Conservation (phyloP, 371 early-diverging fungal species). For the Mucor lusitanicus region DNA sequence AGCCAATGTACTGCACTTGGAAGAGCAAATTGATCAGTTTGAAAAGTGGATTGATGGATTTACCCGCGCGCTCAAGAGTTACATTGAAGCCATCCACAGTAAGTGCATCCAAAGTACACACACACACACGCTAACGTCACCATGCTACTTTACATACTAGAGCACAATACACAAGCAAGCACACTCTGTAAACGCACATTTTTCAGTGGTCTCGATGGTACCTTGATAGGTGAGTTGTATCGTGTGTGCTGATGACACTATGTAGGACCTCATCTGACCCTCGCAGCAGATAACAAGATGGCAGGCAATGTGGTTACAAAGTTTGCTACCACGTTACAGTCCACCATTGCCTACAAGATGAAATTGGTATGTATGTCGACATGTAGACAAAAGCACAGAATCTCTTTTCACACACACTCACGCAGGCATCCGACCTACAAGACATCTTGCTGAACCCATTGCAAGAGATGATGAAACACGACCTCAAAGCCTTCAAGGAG, state of each 20-base stretch:
- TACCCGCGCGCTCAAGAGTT: constrained; percentile 39
- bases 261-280: neutral
- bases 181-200: constrained; percentile 35
- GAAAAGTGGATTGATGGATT: constrained; percentile 65
- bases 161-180: constrained; percentile 37
- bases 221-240: constrained; percentile 36
- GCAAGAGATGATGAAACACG: constrained; percentile 57
- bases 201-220: constrained; percentile 34
- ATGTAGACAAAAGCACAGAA: constrained; percentile 24
- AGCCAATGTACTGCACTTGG: constrained; percentile 60
- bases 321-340: constrained; percentile 51
- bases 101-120: neutral
- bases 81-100: constrained; percentile 50
- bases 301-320: constrained; percentile 35
- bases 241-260: too few relatives aligned
- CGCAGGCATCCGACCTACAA: constrained; percentile 53
- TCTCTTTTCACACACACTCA: neutral
- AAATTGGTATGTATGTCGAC: constrained; percentile 47
- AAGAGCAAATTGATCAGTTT: constrained; percentile 70
- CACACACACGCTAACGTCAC: neutral
- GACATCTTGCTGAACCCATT: constrained; percentile 57
- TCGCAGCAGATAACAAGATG: constrained; percentile 35
- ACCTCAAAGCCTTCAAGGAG: constrained; percentile 63
- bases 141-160: constrained; percentile 11
- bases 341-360: constrained; percentile 45